A percentile compares a stretch with the other conserved stretches of the same genome.
phyloP scores from a whole-genome alignment of 352 stramenopile species.

The Albugo laibachii region DNA sequence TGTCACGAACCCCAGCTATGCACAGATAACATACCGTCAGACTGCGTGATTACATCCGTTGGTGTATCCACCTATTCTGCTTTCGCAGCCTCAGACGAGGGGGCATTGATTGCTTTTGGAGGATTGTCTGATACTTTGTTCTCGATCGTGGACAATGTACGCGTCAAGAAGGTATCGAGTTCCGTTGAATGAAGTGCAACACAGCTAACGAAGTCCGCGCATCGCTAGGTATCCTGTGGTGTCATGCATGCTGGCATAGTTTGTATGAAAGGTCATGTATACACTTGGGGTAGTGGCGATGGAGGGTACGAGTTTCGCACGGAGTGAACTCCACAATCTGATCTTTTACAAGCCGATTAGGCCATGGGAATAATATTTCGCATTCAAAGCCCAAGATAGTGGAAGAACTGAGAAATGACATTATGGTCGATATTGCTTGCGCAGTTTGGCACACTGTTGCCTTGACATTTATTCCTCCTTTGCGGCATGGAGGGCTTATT shows the following conservation, averaged over 20 bases:
- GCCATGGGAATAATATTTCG: constrained; percentile 47
- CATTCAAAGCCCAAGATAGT: constrained; percentile 56
- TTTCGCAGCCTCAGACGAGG: constrained; percentile 26
- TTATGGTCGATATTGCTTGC: constrained; percentile 63
- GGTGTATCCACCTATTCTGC: constrained; percentile 57
- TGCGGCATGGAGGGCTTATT: constrained; percentile 64
- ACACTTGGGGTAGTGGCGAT: constrained; percentile 69
- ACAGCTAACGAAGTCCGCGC: constrained; percentile 37
- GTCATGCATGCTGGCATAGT: constrained; percentile 57
- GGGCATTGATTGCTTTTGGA: constrained; percentile 41
- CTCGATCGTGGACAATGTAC: too few species aligned
- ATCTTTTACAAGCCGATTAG: constrained; percentile 22
- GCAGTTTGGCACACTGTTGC: constrained; percentile 78
- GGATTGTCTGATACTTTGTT: constrained; percentile 28
- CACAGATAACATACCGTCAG: constrained; percentile 38
- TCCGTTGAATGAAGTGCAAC: constrained; percentile 27
- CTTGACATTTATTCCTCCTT: constrained; percentile 70
- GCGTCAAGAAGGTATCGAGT: constrained; percentile 7
- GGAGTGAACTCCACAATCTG: neutral
- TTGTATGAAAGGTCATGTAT: constrained; percentile 46
- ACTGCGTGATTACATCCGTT: constrained; percentile 26
- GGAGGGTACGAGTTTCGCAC: constrained; percentile 30
- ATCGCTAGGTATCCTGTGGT: constrained; percentile 46
- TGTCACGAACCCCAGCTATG: constrained; percentile 34
- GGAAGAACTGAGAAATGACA: constrained; percentile 39